Conservation (phyloP, 2,329 filamentous ascomycete genomes). For the Beauveria brongniartii region DNA sequence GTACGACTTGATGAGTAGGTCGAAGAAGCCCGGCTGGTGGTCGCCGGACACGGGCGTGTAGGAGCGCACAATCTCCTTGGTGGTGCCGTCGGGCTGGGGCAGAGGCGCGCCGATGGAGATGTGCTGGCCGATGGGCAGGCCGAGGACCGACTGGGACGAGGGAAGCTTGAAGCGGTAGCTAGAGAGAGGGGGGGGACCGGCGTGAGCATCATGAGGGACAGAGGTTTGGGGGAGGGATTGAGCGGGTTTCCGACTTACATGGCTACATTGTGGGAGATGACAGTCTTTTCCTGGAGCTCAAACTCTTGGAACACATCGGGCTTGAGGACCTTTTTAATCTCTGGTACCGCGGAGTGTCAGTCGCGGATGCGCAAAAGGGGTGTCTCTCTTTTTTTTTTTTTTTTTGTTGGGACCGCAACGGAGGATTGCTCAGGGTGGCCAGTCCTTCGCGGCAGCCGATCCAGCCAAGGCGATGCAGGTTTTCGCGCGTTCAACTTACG, state of each 20-base stretch:
- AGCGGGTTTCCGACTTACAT: conserved; percentile 51
- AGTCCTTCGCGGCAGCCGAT: background rate
- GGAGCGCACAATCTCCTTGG: conserved; percentile 80
- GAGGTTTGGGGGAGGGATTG: background rate
- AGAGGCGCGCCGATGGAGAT: conserved; percentile 87
- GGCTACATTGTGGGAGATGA: conserved; percentile 95
- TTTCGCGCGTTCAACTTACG: conserved; percentile 43
- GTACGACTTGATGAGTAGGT: conserved; percentile 97
- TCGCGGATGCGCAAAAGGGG: background rate
- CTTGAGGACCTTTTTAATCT: conserved; percentile 74
- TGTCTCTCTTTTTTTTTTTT: no score
- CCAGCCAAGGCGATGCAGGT: background rate
- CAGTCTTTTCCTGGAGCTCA: conserved; percentile 86
- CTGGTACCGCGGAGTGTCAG: conserved; percentile 32
- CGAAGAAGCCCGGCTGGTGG: conserved; percentile 83
- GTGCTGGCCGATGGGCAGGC: conserved; percentile 96
- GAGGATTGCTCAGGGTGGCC: no score
- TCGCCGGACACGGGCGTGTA: conserved; percentile 91
- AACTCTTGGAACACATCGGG: conserved; percentile 86
- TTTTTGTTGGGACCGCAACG: background rate
- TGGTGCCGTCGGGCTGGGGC: conserved; percentile 56
- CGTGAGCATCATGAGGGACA: background rate
- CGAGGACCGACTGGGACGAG: conserved; percentile 69
- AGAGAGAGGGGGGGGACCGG: background rate
- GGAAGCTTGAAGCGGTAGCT: conserved; percentile 92